phyloP scores from a whole-genome alignment of 2,329 filamentous ascomycete genomes.

The Penicillium crustosum region DNA sequence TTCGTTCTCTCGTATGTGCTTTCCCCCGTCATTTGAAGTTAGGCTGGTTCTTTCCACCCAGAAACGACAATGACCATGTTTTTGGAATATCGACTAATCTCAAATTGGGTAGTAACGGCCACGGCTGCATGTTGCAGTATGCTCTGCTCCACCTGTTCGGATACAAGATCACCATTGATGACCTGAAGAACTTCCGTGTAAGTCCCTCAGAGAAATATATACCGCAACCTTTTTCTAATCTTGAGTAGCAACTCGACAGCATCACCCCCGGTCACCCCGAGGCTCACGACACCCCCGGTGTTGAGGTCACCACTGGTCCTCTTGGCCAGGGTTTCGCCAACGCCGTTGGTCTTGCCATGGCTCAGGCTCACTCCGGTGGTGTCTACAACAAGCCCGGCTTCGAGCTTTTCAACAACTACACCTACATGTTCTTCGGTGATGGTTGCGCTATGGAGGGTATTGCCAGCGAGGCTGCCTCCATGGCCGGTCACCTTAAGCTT shows the following conservation, averaged over 20 bases:
- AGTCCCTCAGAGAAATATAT: constrained; percentile 41
- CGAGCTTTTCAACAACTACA: constrained; percentile 92
- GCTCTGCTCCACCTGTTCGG: constrained; percentile 95
- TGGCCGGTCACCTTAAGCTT: constrained; percentile 93
- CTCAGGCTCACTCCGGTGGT: constrained; percentile 85
- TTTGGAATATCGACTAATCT: neutral
- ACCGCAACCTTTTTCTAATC: constrained; percentile 7
- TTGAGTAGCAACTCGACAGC: constrained; percentile 62
- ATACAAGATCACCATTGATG: constrained; percentile 81
- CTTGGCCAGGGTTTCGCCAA: constrained; percentile 97
- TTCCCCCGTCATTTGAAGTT: neutral
- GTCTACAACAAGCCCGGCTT: constrained; percentile 96
- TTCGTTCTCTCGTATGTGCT: constrained; percentile 94
- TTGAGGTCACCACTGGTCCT: constrained; percentile 97
- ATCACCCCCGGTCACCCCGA: constrained; percentile 97
- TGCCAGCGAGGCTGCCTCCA: constrained; percentile 85
- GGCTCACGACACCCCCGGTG: constrained; percentile 90
- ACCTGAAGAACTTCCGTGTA: constrained; percentile 96
- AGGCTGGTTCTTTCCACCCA: neutral
- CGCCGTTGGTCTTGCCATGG: constrained; percentile 95
- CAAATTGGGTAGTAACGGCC: constrained; percentile 71
- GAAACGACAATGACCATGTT: neutral
- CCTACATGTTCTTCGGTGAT: constrained; percentile 95
- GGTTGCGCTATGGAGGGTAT: constrained; percentile 99
- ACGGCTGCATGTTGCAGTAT: constrained; percentile 99